Percentiles rank a stretch among this genome's conserved stretches.
phyloP scores from a whole-genome alignment of 176 grass and related monocot genomes.

The Ampelocalamus luodianensis region DNA sequence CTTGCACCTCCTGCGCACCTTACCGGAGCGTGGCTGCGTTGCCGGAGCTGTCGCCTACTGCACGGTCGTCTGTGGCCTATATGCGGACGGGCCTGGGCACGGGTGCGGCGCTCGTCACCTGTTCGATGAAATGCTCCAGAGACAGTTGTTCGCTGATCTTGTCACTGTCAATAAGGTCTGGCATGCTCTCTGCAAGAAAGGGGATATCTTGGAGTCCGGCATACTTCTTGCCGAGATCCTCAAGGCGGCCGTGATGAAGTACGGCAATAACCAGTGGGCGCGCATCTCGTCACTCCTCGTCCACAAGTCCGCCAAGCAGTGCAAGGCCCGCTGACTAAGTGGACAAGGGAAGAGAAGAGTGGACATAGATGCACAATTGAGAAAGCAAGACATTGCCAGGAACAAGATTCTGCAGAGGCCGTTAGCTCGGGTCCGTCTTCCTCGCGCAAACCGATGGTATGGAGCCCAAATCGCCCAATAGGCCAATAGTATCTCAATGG shows the following conservation, averaged over 20 bases:
- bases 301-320: conserved; percentile 85
- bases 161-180: conserved; percentile 79
- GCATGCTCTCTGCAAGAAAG: conserved; percentile 80
- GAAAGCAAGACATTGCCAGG: no score
- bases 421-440: not conserved
- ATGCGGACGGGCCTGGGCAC: conserved; percentile 38
- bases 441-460: conserved; percentile 1
- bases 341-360: no score
- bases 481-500: not conserved
- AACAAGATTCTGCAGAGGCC: no score
- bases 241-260: conserved; percentile 83
- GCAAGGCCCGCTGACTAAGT: conserved; percentile 53
- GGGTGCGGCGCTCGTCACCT: conserved; percentile 49
- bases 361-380: no score
- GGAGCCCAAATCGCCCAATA: not conserved
- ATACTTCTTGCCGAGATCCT: conserved; percentile 78
- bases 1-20: conserved; percentile 68
- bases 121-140: conserved; percentile 81
- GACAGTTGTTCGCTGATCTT: conserved; percentile 47
- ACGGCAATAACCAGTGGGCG: conserved; percentile 85
- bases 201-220: conserved; percentile 60
- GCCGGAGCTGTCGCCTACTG: conserved; percentile 61
- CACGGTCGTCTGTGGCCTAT: conserved; percentile 67
- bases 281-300: conserved; percentile 79
- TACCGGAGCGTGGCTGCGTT: conserved; percentile 61